A percentile compares a stretch with the other conserved stretches of the same genome.
phyloP scores from a whole-genome alignment of 208 protist species.

The Lotmaria passim region DNA sequence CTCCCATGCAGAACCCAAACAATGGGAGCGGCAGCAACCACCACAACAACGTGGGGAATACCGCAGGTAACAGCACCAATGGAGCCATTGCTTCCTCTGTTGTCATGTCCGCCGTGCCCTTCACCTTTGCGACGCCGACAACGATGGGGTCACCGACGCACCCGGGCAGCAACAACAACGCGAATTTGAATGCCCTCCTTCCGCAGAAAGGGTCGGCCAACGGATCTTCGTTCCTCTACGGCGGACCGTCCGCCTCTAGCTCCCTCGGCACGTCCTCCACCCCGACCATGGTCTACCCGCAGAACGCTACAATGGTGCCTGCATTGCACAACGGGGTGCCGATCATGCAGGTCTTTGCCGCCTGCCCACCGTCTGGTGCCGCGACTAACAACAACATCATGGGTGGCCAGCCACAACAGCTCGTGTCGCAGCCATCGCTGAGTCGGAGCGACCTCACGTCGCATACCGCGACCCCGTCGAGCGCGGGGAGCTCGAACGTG shows the following conservation, averaged over 20 bases:
- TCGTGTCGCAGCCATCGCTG: constrained; percentile 23
- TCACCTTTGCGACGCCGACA: constrained; percentile 23
- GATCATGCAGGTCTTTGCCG: constrained; percentile 24
- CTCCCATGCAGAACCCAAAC: not conserved
- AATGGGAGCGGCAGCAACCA: not conserved
- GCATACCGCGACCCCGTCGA: constrained; percentile 26
- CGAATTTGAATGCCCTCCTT: not conserved
- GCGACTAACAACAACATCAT: constrained; percentile 15
- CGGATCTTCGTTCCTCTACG: constrained; percentile 10
- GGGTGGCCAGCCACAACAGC: constrained; percentile 20
- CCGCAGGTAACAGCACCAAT: not conserved
- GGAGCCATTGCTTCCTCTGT: not conserved
- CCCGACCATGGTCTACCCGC: constrained; percentile 22
- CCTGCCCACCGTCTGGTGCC: not conserved
- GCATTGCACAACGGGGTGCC: constrained; percentile 21
- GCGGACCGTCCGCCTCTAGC: constrained; percentile 22
- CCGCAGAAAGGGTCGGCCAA: constrained; percentile 10
- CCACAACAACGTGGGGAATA: not conserved
- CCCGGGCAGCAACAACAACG: not conserved
- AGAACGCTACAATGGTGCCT: constrained; percentile 18
- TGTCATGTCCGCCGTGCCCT: constrained; percentile 15
- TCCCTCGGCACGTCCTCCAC: constrained; percentile 18
- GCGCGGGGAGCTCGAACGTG: constrained; percentile 15
- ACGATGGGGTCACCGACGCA: not conserved
- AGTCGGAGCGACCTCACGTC: constrained; percentile 21